These are phyloP conservation scores for Lachancea quebecensis DNA, from an alignment of 805 yeast species.

Conservation along the genomic window DNA sequence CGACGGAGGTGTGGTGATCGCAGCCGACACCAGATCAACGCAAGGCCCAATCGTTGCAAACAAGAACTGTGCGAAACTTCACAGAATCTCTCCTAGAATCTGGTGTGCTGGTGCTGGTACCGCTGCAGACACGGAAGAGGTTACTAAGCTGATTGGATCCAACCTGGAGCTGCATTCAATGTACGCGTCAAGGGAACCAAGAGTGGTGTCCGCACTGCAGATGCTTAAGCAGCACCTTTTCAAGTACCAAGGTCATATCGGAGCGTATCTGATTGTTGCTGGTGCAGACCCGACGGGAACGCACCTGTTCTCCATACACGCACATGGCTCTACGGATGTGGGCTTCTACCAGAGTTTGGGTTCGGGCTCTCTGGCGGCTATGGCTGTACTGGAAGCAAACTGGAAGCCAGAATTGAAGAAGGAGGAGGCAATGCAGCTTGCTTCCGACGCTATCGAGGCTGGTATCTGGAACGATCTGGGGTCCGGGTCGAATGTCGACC, in stretches of 20 bases:
- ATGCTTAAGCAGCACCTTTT: conserved; percentile 91
- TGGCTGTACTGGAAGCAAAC: conserved; percentile 89
- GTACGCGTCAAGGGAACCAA: conserved; percentile 77
- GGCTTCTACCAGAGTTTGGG: conserved; percentile 91
- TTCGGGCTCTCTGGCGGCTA: conserved; percentile 96
- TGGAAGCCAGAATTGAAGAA: conserved; percentile 74
- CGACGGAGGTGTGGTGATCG: conserved; percentile 91
- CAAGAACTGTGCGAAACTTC: conserved; percentile 94
- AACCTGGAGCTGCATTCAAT: conserved; percentile 86
- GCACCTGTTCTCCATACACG: conserved; percentile 86
- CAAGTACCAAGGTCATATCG: conserved; percentile 95
- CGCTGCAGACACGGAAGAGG: conserved; percentile 99
- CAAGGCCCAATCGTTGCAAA: conserved; percentile 96
- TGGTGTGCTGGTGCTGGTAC: conserved; percentile 99
- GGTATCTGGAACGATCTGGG: conserved; percentile 99
- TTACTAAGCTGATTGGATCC: conserved; percentile 85
- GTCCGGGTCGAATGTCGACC: conserved; percentile 95
- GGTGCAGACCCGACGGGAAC: conserved; percentile 97
- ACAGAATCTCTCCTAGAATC: conserved; percentile 79
- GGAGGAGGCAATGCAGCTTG: conserved; percentile 87
- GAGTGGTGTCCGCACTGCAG: conserved; percentile 90
- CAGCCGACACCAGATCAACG: conserved; percentile 98
- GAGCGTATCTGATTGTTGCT: conserved; percentile 97
- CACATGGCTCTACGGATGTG: conserved; percentile 96
- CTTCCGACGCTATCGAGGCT: conserved; percentile 89